A percentile compares a stretch with the other conserved stretches of the same genome.
Evolutionary conservation across 176 grass and related monocot genomes (phyloP).

Genomic region (Triticum monococcum): DNA sequence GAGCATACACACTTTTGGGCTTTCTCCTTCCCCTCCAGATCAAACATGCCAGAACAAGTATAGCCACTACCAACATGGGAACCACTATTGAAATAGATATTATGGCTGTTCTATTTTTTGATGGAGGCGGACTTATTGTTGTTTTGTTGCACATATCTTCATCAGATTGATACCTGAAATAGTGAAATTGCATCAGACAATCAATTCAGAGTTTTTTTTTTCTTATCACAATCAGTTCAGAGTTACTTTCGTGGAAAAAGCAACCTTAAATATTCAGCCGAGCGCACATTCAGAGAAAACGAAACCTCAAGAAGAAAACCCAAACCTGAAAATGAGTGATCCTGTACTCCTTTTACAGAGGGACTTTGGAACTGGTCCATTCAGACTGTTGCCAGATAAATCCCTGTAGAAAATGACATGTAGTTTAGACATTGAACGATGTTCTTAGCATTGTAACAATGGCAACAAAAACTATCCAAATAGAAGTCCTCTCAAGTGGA

Average conservation of each 20-base stretch:
- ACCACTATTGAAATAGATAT: background rate
- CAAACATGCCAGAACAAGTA: background rate
- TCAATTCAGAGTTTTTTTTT: background rate
- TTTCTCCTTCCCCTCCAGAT: background rate
- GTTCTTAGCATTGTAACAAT: background rate
- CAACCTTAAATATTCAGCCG: background rate
- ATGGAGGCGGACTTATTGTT: background rate
- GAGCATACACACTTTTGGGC: no score
- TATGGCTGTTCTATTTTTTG: background rate
- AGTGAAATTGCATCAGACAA: background rate
- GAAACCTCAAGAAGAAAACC: background rate
- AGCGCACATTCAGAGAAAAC: background rate
- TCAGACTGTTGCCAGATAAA: background rate
- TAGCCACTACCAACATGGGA: background rate
- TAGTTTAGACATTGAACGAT: background rate
- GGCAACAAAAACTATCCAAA: background rate
- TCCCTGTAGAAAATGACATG: background rate
- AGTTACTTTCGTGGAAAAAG: background rate
- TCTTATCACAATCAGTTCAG: no score
- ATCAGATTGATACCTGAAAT: background rate
- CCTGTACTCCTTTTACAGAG: background rate
- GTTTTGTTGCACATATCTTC: background rate
- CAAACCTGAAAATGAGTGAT: background rate
- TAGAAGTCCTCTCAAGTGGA: background rate
- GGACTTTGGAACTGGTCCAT: background rate